phyloP scores from a whole-genome alignment of 177 flowering plant species.

The Telopea speciosissima region DNA sequence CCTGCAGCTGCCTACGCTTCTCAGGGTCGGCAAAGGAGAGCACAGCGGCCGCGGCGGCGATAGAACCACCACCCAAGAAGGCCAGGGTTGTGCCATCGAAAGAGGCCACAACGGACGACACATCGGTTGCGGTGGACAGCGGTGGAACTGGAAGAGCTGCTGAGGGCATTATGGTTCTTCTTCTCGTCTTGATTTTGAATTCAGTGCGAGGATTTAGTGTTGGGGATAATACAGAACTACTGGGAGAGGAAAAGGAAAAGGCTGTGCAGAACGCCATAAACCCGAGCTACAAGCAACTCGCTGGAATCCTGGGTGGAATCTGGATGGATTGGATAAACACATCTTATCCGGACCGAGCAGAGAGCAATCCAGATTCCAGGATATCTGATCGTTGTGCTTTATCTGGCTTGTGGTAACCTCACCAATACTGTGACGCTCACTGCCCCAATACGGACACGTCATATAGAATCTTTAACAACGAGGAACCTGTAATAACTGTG shows the following conservation, averaged over 20 bases:
- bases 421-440: too few relatives aligned
- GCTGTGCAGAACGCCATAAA: constrained; percentile 38
- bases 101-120: constrained; percentile 17
- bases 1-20: constrained; percentile 71
- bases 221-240: constrained; percentile 8
- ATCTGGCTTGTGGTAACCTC: too few relatives aligned
- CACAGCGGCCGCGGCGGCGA: constrained; percentile 74
- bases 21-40: constrained; percentile 84
- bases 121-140: constrained; percentile 21
- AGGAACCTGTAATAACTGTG: too few relatives aligned
- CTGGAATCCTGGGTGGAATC: too few relatives aligned
- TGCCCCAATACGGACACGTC: too few relatives aligned
- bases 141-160: constrained; percentile 36
- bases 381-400: too few relatives aligned
- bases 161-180: constrained; percentile 16
- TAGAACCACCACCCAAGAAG: constrained; percentile 68
- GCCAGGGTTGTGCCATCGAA: constrained; percentile 59
- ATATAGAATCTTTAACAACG: too few relatives aligned
- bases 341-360: too few relatives aligned
- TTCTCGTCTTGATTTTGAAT: constrained; percentile 5
- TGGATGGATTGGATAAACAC: too few relatives aligned
- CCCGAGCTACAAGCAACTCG: too few relatives aligned
- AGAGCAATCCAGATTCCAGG: too few relatives aligned
- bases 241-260: constrained; percentile 32
- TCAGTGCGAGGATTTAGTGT: constrained; percentile 2